These are phyloP conservation scores for Spergularia marina DNA, from an alignment of 148 eudicot species.

Conservation along the genomic window DNA sequence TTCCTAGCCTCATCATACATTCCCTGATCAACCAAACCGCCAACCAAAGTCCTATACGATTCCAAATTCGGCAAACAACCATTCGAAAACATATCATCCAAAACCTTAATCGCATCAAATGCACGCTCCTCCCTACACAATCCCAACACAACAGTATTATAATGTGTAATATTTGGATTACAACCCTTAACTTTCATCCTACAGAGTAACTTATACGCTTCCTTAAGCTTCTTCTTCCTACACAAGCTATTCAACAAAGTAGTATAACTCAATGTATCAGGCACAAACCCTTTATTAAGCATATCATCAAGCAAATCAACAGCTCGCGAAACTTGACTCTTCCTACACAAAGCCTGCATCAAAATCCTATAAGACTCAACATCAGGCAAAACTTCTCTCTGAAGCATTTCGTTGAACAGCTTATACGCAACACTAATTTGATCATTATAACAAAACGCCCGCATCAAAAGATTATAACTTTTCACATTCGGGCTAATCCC, in stretches of 20 bases:
- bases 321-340: constrained; percentile 74
- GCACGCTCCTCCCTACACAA: constrained; percentile 74
- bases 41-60: constrained; percentile 74
- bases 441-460: constrained; percentile 58
- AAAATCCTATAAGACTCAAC: constrained; percentile 70
- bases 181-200: constrained; percentile 93
- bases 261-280: constrained; percentile 75
- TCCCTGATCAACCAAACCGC: constrained; percentile 74
- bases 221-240: constrained; percentile 77
- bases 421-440: constrained; percentile 68
- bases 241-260: constrained; percentile 86
- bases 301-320: constrained; percentile 79
- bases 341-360: constrained; percentile 90
- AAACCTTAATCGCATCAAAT: constrained; percentile 67
- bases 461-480: constrained; percentile 74
- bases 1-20: constrained; percentile 64
- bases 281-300: constrained; percentile 86
- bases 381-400: constrained; percentile 75
- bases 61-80: constrained; percentile 81
- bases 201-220: constrained; percentile 91
- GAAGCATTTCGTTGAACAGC: constrained; percentile 76
- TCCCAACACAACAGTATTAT: constrained; percentile 71
- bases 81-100: constrained; percentile 69
- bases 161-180: constrained; percentile 80
- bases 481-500: constrained; percentile 49